These are phyloP conservation scores for Aspergillaceae sp. DNA, from an alignment of 2,329 filamentous ascomycete genomes.

Conservation along the genomic window DNA sequence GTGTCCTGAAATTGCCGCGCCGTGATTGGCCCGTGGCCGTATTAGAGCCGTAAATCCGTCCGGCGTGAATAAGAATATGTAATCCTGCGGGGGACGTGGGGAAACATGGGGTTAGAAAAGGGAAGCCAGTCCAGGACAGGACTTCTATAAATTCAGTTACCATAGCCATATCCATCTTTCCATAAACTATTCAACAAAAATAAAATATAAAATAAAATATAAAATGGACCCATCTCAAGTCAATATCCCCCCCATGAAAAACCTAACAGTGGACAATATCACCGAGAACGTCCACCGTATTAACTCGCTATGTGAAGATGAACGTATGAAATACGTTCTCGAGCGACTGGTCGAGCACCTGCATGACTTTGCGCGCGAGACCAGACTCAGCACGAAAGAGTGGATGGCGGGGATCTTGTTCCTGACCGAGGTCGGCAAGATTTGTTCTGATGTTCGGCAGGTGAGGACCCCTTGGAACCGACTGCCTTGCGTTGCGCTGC, in stretches of 20 bases:
- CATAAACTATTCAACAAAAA: too few relatives aligned
- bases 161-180: too few relatives aligned
- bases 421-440: constrained; percentile 63
- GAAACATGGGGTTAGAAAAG: not conserved
- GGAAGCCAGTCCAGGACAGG: not conserved
- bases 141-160: too few relatives aligned
- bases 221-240: constrained; percentile 36
- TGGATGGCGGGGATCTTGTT: constrained; percentile 70
- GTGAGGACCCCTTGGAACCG: constrained; percentile 33
- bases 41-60: not conserved
- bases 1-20: not conserved
- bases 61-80: not conserved
- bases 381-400: constrained; percentile 63
- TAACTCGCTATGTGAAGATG: constrained; percentile 60
- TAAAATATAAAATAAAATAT: not conserved
- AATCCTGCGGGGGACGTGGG: not conserved
- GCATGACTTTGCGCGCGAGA: constrained; percentile 75
- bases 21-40: not conserved
- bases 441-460: constrained; percentile 63
- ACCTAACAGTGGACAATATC: constrained; percentile 72
- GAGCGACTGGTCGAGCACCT: constrained; percentile 66
- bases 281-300: constrained; percentile 66
- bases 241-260: constrained; percentile 46
- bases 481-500: too few relatives aligned
- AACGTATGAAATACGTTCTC: constrained; percentile 62